phyloP scores from a whole-genome alignment of 2,329 filamentous ascomycete genomes.

The Podosphaera xanthii region DNA sequence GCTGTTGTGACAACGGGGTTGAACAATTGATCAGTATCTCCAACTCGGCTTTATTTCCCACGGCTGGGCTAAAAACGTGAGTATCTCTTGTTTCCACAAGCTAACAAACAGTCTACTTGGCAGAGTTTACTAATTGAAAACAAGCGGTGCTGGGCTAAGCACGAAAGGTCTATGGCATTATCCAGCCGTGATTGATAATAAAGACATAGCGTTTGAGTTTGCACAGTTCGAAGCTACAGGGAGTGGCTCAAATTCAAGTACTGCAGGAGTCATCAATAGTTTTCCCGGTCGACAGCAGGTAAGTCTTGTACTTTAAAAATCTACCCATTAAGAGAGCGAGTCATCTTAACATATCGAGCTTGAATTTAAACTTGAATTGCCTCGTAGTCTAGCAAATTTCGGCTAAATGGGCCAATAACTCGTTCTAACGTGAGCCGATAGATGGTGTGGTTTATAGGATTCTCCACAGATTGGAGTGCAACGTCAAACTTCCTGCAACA shows the following conservation, averaged over 20 bases:
- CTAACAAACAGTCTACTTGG: not conserved
- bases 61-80: conserved; percentile 27
- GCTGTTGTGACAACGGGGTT: conserved; percentile 25
- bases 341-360: not conserved
- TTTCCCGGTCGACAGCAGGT: conserved; percentile 30
- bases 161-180: conserved; percentile 33
- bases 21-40: conserved; percentile 31
- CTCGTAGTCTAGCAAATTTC: not conserved
- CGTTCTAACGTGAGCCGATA: not conserved
- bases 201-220: conserved; percentile 28
- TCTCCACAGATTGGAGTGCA: conserved; percentile 21
- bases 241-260: conserved; percentile 19
- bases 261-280: conserved; percentile 36
- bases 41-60: conserved; percentile 28
- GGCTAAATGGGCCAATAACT: not conserved
- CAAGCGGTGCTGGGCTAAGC: conserved; percentile 21
- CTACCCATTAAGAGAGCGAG: not conserved
- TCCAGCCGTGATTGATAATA: conserved; percentile 29
- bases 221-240: conserved; percentile 27
- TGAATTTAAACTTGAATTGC: not conserved
- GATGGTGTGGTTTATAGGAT: conserved; percentile 36
- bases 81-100: conserved; percentile 1
- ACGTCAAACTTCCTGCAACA: conserved; percentile 36
- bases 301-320: not conserved
- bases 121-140: not conserved